A percentile compares a stretch with the other conserved stretches of the same genome.
Evolutionary conservation across 2,329 filamentous ascomycete genomes (phyloP).

Genomic region (Calonectria hongkongensis): DNA sequence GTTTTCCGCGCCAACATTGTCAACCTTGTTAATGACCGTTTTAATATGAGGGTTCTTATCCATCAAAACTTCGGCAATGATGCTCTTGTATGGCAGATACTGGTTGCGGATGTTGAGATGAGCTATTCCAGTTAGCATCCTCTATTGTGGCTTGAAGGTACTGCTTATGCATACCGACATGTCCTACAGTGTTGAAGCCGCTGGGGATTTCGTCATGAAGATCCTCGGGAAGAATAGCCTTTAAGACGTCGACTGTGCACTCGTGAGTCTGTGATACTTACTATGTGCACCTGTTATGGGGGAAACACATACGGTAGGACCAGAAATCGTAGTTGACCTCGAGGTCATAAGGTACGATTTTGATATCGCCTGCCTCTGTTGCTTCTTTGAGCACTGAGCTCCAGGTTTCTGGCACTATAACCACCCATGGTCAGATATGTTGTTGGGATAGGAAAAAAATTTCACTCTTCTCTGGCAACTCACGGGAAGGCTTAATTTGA

Average conservation of each 20-base stretch:
- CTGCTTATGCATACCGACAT: constrained; percentile 78
- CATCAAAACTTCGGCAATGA: constrained; percentile 89
- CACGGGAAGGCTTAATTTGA: constrained; percentile 72
- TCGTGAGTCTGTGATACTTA: constrained; percentile 44
- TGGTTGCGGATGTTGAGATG: constrained; percentile 92
- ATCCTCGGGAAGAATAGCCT: constrained; percentile 86
- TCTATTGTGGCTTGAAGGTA: background rate
- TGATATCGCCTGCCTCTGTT: constrained; percentile 80
- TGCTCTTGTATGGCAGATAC: constrained; percentile 88
- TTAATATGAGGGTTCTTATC: constrained; percentile 90
- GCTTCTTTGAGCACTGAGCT: constrained; percentile 81
- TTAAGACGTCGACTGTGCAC: constrained; percentile 84
- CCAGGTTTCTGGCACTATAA: constrained; percentile 80
- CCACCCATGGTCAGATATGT: constrained; percentile 11
- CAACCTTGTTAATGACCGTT: constrained; percentile 97
- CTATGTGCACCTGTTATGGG: background rate
- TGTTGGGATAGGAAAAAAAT: background rate
- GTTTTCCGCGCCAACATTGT: constrained; percentile 89
- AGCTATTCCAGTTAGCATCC: constrained; percentile 68
- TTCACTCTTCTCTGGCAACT: constrained; percentile 38
- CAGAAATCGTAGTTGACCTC: constrained; percentile 89
- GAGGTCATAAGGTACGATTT: constrained; percentile 84
- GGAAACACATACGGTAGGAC: constrained; percentile 80
- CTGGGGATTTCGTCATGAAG: constrained; percentile 87
- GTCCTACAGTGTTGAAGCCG: constrained; percentile 92